Evolutionary conservation across 2,329 filamentous ascomycete species (phyloP), one percentile per base, ranked within the genome.

Genomic region (Chrysosporium keratinophilum): DNA sequence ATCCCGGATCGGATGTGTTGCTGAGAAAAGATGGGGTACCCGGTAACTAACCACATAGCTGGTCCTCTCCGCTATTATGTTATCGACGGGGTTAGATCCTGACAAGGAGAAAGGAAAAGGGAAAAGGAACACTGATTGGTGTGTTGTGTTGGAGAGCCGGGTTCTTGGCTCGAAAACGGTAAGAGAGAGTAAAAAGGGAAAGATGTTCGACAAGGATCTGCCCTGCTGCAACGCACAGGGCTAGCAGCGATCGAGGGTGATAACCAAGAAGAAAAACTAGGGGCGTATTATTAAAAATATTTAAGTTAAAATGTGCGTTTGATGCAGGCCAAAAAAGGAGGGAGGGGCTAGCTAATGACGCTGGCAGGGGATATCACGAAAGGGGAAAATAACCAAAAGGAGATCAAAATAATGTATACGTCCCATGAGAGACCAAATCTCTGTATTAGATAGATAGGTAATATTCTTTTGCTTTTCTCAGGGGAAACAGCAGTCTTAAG

Each of bases 401-500:
- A 23, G 42, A 40, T 40, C 17, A 31, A 28, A 37, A 39, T 11
- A 45, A 45, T 28, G 23, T 28, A 28, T 33, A 11, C 23, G 17
- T 35, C 46, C 34, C 31, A 40, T 11, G 17, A 42, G 35, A 49
- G 35, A 28, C 19, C 23, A 28, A 28, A 28, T 49, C 6, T 15
- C 46, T 37, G 14, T 17, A 50, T 50, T 50, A 52, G 17, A 45
- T 45, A 45, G 12, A 52, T 44, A 6, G 7, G 41, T 39, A 31
- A 45, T 52, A 33, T 52, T 44, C 49, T 43, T 41, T 45, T 45
- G 40, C 40, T 44, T 45, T 44, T 44, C 37, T 17, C 14, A 6
- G 17, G 35, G 35, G 20, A 20, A 23, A 12, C 12, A 12, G 23
- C 12, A 23, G 23, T 41, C 19, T 15, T 17, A 41, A 41, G 20